These are phyloP conservation scores for Colletotrichum higginsianum DNA, from an alignment of 2,329 filamentous ascomycete genomes.

Conservation along the genomic window DNA sequence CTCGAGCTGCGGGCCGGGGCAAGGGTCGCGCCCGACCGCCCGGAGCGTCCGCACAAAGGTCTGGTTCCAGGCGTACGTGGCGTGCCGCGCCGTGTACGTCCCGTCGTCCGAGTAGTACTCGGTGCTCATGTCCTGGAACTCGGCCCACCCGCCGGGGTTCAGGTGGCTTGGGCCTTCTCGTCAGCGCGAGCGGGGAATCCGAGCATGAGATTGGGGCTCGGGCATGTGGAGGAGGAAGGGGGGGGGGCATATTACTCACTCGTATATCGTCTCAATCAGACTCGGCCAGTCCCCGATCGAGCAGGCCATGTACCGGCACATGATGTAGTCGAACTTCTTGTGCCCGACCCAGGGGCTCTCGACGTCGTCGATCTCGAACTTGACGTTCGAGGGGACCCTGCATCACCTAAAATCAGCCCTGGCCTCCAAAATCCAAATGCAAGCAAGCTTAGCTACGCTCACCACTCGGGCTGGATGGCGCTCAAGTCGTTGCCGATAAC, in stretches of 20 bases:
- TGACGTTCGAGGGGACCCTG: slow-evolving; percentile 72
- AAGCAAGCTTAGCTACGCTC: neutral
- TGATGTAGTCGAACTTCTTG: slow-evolving; percentile 54
- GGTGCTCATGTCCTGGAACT: slow-evolving; percentile 47
- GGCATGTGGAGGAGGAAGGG: too few relatives aligned
- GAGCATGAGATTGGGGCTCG: too few relatives aligned
- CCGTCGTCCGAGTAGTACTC: slow-evolving; percentile 46
- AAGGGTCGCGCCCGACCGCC: slow-evolving; percentile 48
- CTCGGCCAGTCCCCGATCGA: slow-evolving; percentile 34
- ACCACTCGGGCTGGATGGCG: slow-evolving; percentile 43
- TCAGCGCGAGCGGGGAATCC: neutral
- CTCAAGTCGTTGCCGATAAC: slow-evolving; percentile 36
- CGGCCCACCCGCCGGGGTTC: slow-evolving; percentile 53
- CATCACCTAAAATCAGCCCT: neutral
- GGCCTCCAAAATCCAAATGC: neutral
- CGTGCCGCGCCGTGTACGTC: slow-evolving; percentile 33
- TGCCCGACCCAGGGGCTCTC: slow-evolving; percentile 62
- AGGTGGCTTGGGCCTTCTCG: slow-evolving; percentile 46
- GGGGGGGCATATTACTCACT: slow-evolving; percentile 10
- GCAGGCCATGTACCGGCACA: slow-evolving; percentile 43
- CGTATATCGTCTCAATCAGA: slow-evolving; percentile 36
- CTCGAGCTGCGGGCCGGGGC: slow-evolving; percentile 49
- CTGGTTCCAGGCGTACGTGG: slow-evolving; percentile 43
- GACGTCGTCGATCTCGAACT: slow-evolving; percentile 77
- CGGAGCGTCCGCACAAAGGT: slow-evolving; percentile 45